These are phyloP conservation scores for Xanthoconium stramineum DNA, from an alignment of 768 basidiomycete species.

Conservation along the genomic window DNA sequence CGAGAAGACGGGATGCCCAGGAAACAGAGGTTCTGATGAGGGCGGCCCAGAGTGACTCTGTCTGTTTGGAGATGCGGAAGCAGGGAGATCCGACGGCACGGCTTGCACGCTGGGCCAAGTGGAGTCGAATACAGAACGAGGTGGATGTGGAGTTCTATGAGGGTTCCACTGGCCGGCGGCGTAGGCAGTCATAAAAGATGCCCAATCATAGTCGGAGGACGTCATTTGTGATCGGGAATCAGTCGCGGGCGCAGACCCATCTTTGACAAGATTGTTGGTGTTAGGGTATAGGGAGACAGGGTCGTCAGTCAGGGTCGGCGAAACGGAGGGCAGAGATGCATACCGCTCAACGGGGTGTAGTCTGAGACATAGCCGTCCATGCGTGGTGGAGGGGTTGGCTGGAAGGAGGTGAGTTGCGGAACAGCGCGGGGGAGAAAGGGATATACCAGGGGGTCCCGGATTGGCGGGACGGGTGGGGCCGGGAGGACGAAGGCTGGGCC, in stretches of 20 bases:
- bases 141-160: constrained; percentile 61
- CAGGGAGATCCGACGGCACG: constrained; percentile 5
- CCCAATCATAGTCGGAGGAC: constrained; percentile 58
- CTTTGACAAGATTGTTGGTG: constrained; percentile 7
- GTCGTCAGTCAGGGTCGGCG: constrained; percentile 2
- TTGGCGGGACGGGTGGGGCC: constrained; percentile 16
- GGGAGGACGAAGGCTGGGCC: constrained; percentile 43
- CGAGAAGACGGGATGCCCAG: constrained; percentile 6
- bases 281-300: constrained; percentile 21
- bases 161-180: constrained; percentile 80
- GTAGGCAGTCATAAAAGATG: constrained; percentile 73
- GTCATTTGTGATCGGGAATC: constrained; percentile 18
- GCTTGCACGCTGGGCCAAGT: constrained; percentile 15
- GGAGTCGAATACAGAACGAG: constrained; percentile 33
- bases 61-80: constrained; percentile 5
- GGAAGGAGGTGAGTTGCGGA: background rate
- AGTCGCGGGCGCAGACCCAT: constrained; percentile 5
- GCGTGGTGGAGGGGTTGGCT: constrained; percentile 7
- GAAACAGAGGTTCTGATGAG: constrained; percentile 9
- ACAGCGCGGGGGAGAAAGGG: background rate
- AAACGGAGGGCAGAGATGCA: constrained; percentile 1
- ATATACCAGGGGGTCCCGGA: constrained; percentile 13
- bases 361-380: constrained; percentile 13
- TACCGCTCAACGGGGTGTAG: constrained; percentile 19
- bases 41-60: constrained; percentile 3